phyloP scores from a whole-genome alignment of 495 filamentous ascomycete genomes.

The Penicillium coffeae region DNA sequence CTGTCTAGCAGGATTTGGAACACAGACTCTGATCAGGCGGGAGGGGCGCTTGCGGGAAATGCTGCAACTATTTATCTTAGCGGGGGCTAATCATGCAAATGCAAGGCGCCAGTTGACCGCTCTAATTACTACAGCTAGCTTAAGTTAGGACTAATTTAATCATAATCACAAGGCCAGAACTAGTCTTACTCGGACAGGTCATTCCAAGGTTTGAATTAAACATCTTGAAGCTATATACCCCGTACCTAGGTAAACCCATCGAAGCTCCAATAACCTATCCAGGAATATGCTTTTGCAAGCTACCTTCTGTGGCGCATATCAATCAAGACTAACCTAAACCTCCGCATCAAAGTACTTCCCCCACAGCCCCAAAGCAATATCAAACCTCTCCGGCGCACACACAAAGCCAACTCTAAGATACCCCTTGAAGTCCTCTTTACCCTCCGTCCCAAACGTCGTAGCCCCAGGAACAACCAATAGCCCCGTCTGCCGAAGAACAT shows the following conservation, averaged over 20 bases:
- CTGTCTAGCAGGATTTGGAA: too few species aligned
- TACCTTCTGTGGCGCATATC: too few species aligned
- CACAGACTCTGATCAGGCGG: too few species aligned
- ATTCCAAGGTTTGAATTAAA: too few species aligned
- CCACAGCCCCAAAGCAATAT: slow-evolving; percentile 26
- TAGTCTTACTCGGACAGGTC: too few species aligned
- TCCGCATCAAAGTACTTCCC: neutral
- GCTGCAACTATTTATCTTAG: neutral
- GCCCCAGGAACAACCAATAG: slow-evolving; percentile 69
- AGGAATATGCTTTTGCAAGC: too few species aligned
- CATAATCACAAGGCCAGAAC: too few species aligned
- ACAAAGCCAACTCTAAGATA: slow-evolving; percentile 73
- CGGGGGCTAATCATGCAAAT: neutral
- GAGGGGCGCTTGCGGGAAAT: neutral
- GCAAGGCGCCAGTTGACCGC: too few species aligned
- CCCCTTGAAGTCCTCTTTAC: slow-evolving; percentile 60
- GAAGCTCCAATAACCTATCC: too few species aligned
- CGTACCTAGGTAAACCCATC: neutral
- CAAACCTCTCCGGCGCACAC: slow-evolving; percentile 47
- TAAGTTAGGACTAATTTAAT: too few species aligned
- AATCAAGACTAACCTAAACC: neutral
- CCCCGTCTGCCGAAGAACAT: slow-evolving; percentile 58
- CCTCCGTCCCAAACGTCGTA: slow-evolving; percentile 57
- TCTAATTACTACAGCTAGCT: too few species aligned
- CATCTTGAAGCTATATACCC: too few species aligned